Base-by-base conservation (phyloP, 352 stramenopile species). In the Plasmopara muralis region DNA sequence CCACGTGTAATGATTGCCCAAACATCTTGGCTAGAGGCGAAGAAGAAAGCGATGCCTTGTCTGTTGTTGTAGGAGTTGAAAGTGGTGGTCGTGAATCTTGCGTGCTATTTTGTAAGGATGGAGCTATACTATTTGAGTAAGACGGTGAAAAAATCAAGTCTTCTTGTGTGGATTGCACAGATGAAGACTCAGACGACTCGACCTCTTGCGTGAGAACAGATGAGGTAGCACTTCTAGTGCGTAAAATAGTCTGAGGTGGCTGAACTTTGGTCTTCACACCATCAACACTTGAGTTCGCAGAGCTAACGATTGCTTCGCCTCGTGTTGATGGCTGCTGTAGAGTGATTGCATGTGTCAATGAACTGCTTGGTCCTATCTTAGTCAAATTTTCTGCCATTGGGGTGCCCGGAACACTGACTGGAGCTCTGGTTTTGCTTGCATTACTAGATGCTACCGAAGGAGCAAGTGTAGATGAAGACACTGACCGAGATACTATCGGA, bases 1-100 rank as follows among this genome's bases (percentile, higher is more conserved):
- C 48, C 8, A 31, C 18, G 8, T 20, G 10, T 47, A 39, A 38
- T 15, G 55, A 6, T 25, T 45, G 20, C 16, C 43, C 47, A 29
- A 69, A 69, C 6, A 69, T 59, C 48, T 65, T 69, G 28, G 56
- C 56, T 37, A 69, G 37, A 28, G 56, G 61, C 0, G 61, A 69
- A 38, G 50, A 28, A 12, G 50, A 41, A 44, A 43, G 56, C 6
- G 47, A 6, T 2, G 10, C 6, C 5, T 54, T 38, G 10, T 59
- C 30, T 40, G 47, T 54, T 48, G 38, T n/a, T 7, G 35, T 5
- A 49, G 12, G 13, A 20, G 2, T 47, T 6, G 52, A 31, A 18
- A 44, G 14, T 35, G 55, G 35, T 38, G 47, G 35, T 4, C 37
- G 30, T 25, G 33, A 18, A 6, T 25, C 34, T 35, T 16, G 20